These are phyloP conservation scores for Bauhinia variegata DNA, from an alignment of 306 rosid genomes.

Conservation along the genomic window DNA sequence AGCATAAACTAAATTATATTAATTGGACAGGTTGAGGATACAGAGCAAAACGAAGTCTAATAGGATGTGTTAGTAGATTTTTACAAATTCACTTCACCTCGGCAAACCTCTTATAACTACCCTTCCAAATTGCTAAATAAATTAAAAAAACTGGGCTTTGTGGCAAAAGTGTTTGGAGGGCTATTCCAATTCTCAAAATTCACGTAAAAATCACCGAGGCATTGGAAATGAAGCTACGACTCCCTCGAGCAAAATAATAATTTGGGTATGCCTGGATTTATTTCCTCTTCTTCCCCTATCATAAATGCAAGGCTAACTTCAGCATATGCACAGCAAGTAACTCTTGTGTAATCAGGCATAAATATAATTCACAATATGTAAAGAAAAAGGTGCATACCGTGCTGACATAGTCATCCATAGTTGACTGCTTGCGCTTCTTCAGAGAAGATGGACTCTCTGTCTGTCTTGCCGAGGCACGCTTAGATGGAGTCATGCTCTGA, in stretches of 20 bases:
- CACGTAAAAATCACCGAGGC: slow-evolving; percentile 24
- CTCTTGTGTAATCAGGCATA: background rate
- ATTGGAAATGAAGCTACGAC: slow-evolving; percentile 7
- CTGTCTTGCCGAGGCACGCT: slow-evolving; percentile 76
- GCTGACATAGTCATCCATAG: slow-evolving; percentile 77
- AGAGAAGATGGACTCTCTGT: slow-evolving; percentile 64
- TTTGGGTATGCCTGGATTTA: slow-evolving; percentile 35
- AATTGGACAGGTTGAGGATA: slow-evolving; percentile 10
- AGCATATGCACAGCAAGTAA: slow-evolving; percentile 24
- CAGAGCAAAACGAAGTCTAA: slow-evolving; percentile 20
- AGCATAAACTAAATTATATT: background rate
- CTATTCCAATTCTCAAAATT: background rate
- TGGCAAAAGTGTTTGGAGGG: slow-evolving; percentile 7
- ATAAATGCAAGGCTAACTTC: slow-evolving; percentile 22
- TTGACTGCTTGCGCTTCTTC: slow-evolving; percentile 86
- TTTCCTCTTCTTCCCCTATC: slow-evolving; percentile 88
- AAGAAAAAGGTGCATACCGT: slow-evolving; percentile 50
- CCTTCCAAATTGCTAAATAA: slow-evolving; percentile 15
- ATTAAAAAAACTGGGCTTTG: background rate
- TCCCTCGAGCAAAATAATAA: background rate
- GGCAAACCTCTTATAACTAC: slow-evolving; percentile 8
- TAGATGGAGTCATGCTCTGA: slow-evolving; percentile 88
- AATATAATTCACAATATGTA: background rate
- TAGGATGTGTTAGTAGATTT: slow-evolving; percentile 18
- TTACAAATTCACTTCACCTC: slow-evolving; percentile 29